A percentile compares a stretch with the other conserved stretches of the same genome.
Conservation (phyloP, 768 basidiomycete genomes). For the Trametes meyenii region DNA sequence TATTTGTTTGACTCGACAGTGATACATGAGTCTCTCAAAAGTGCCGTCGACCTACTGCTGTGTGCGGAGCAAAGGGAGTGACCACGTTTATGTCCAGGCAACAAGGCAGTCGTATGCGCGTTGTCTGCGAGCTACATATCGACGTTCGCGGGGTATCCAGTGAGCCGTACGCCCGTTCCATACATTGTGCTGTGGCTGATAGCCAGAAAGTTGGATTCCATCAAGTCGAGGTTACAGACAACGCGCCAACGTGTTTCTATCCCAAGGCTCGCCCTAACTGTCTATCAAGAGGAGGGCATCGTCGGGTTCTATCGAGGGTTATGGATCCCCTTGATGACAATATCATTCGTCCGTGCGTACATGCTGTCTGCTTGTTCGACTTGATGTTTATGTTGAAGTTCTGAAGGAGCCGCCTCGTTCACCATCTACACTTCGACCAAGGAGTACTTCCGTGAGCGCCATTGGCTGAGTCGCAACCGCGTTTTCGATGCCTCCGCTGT, state of each 20-base stretch:
- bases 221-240: slow-evolving; percentile 93
- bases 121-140: slow-evolving; percentile 91
- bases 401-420: slow-evolving; percentile 83
- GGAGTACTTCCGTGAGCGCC: slow-evolving; percentile 63
- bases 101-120: slow-evolving; percentile 89
- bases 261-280: slow-evolving; percentile 65
- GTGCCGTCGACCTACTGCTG: slow-evolving; percentile 41
- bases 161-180: slow-evolving; percentile 27
- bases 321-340: slow-evolving; percentile 92
- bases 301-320: slow-evolving; percentile 89
- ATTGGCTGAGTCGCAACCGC: slow-evolving; percentile 59
- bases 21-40: slow-evolving; percentile 67
- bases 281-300: slow-evolving; percentile 85
- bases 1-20: slow-evolving; percentile 64
- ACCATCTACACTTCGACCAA: slow-evolving; percentile 88
- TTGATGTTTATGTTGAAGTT: slow-evolving; percentile 2
- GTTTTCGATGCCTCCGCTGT: slow-evolving; percentile 73
- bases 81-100: slow-evolving; percentile 46
- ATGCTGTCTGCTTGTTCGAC: slow-evolving; percentile 9
- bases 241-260: slow-evolving; percentile 76
- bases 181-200: background rate
- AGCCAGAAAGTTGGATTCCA: slow-evolving; percentile 73
- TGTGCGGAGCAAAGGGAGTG: background rate
- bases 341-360: slow-evolving; percentile 91
- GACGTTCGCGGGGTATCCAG: slow-evolving; percentile 91